A percentile compares a stretch with the other conserved stretches of the same genome.
phyloP scores from a whole-genome alignment of 2,329 filamentous ascomycete species.

The Tolypocladium pustulatum region DNA sequence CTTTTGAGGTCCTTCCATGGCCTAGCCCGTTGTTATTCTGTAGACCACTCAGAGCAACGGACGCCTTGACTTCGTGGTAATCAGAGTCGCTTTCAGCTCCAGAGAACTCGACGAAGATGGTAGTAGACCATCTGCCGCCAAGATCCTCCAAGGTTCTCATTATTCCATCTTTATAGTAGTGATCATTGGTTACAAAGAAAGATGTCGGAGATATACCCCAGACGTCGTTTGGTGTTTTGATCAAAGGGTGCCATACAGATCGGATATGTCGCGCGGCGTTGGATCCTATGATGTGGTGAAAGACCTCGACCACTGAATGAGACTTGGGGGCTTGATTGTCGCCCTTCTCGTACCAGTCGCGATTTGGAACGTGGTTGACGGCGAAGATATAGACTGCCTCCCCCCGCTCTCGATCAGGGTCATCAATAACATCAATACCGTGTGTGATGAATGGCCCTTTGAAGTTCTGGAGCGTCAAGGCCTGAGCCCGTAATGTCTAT shows the following conservation, averaged over 20 bases:
- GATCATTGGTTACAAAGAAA: slow-evolving; percentile 52
- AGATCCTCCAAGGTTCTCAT: slow-evolving; percentile 36
- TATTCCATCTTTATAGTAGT: slow-evolving; percentile 37
- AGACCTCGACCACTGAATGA: slow-evolving; percentile 46
- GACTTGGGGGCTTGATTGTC: slow-evolving; percentile 23
- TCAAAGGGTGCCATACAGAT: slow-evolving; percentile 39
- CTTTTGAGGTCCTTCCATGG: slow-evolving; percentile 28
- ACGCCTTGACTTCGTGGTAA: slow-evolving; percentile 26
- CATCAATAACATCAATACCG: slow-evolving; percentile 48
- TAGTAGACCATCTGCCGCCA: slow-evolving; percentile 35
- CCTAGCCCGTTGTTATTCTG: slow-evolving; percentile 48
- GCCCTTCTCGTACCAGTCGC: slow-evolving; percentile 18
- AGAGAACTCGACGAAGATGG: slow-evolving; percentile 31
- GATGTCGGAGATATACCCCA: slow-evolving; percentile 32
- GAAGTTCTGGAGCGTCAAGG: slow-evolving; percentile 40
- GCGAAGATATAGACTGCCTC: slow-evolving; percentile 47
- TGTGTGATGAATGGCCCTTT: slow-evolving; percentile 44
- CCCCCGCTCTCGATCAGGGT: slow-evolving; percentile 23
- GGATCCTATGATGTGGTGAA: slow-evolving; percentile 39
- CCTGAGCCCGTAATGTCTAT: slow-evolving; percentile 20
- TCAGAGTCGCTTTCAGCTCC: slow-evolving; percentile 10
- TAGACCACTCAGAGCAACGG: slow-evolving; percentile 31
- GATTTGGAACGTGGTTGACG: slow-evolving; percentile 47
- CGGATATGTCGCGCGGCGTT: slow-evolving; percentile 34
- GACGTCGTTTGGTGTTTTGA: slow-evolving; percentile 50